Base-by-base conservation (phyloP, 129 eudicot species). In the Flaveria ramosissima region DNA sequence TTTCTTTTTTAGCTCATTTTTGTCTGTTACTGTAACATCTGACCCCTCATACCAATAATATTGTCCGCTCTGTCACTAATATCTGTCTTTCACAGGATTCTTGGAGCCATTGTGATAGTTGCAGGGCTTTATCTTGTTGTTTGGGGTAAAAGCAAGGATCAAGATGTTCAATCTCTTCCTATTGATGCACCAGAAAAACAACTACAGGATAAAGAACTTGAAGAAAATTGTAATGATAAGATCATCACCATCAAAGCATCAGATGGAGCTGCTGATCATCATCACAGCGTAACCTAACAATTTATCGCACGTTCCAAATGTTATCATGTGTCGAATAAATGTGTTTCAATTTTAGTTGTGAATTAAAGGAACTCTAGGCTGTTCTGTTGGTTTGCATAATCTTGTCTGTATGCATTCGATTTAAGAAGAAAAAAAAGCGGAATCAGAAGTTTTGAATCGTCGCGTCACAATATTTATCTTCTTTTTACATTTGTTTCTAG, bases 61-160 rank as follows among this genome's bases (percentile, higher is more conserved):
- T 12, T 48, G 53, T 48, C 53, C 16, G 53, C 17, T 48, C 14
- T 14, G 53, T 7, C n/a, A 14, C 53, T 56, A 15, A 19, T 56
- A 11, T 56, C 62, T 56, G 13, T 53, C 55, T 73, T 36, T 74
- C 27, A 77, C 89, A 93, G 97, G 88, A 73, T 93, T 65, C 75
- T 90, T 24, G 97, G 97, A 26, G 97, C 97, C 53, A 43, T 83
- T 68, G 84, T 90, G 24, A 91, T 93, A 50, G 89, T 93, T 41
- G 43, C 73, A 6, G 98, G 98, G 56, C 92, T 93, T 43, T 93
- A 90, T 72, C 81, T 86, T 68, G 96, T 90, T 39, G 87, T 93
- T 0, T 88, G 98, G 97, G 98, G 98, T 57, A 88, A 90, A 76
- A 86, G 90, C 85, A 87, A 90, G 63, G 98, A 90, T 75, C 75